These are phyloP conservation scores for Postia placenta DNA, from an alignment of 768 basidiomycete genomes.

Conservation along the genomic window DNA sequence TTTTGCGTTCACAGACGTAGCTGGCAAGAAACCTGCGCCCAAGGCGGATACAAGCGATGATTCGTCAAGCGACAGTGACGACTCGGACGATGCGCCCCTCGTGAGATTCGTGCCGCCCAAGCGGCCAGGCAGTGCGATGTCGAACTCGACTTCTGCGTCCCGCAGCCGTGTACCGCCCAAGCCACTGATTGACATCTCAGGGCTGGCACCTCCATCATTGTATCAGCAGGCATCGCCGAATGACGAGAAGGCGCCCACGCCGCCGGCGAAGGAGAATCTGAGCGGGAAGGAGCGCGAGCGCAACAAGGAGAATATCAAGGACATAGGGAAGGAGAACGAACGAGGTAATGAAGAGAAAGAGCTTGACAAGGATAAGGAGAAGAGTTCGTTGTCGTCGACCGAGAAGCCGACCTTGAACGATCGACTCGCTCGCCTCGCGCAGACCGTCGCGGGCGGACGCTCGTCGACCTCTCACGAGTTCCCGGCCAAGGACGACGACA, in stretches of 20 bases:
- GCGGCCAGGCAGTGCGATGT: conserved; percentile 59
- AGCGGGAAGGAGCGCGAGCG: conserved; percentile 6
- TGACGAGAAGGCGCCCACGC: conserved; percentile 8
- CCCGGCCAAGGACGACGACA: conserved; percentile 5
- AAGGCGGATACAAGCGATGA: conserved; percentile 12
- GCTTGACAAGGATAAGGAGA: conserved; percentile 7
- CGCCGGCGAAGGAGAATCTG: conserved; percentile 12
- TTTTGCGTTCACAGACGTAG: background rate
- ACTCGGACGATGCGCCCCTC: conserved; percentile 59
- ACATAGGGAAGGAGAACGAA: conserved; percentile 4
- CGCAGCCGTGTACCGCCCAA: conserved; percentile 31
- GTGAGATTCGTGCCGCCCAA: conserved; percentile 54
- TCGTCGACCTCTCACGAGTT: conserved; percentile 5
- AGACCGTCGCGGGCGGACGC: conserved; percentile 9
- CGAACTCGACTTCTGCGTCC: conserved; percentile 23
- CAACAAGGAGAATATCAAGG: conserved; percentile 13
- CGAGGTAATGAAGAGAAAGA: too few relatives aligned
- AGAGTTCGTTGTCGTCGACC: conserved; percentile 9
- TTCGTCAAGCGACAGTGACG: conserved; percentile 35
- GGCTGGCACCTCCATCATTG: conserved; percentile 14
- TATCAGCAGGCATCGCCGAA: conserved; percentile 6
- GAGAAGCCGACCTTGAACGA: conserved; percentile 22
- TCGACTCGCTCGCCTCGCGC: conserved; percentile 20
- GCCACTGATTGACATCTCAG: conserved; percentile 36
- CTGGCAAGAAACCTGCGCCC: background rate